Evolutionary conservation across 129 eudicot species (phyloP), one percentile per base, ranked within the genome.

Genomic region (Tanacetum coccineum): DNA sequence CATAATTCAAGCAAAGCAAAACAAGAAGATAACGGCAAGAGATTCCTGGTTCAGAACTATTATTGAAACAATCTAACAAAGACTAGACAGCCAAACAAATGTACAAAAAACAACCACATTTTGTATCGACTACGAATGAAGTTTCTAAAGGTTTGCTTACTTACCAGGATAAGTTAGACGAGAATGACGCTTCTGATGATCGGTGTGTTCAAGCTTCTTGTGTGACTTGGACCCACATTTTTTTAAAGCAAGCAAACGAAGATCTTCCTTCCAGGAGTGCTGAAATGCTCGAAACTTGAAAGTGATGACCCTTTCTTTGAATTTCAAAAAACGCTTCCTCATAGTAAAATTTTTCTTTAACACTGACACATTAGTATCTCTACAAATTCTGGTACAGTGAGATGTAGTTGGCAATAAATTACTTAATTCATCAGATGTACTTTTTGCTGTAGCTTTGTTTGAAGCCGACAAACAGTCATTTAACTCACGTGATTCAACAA

Each of bases 261-360:
- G 58, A 47, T 86, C 87, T 82, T 89, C 89, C 76, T 87, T 89
- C 96, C 97, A 94, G 22, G 84, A 79, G 65, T 94, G 81, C 62
- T 79, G 95, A 73, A 82, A 76, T 7, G 81, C 87, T 50, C 83
- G 78, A 75, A 82, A 94, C 81, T 94, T 89, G 15, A 85, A 75
- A 10, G 80, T 68, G 48, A 74, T 42, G 17, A 78, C 90, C 67
- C 84, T 87, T 78, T 89, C 99, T 71, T 87, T 94, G 25, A 89
- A 82, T 18, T 42, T 83, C 55, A 75, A 14, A 44, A 66, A 81
- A 14, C 78, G 83, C 73, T 89, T 89, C 81, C 87, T 84, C 81
- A 2, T 68, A 15, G 71, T 62, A 64, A 86, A 72, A 68, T 58
- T 87, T 46, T 81, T 79, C 82, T 74, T 71, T 4, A 87, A 58